phyloP scores from a whole-genome alignment of 2,329 filamentous ascomycete species.

The Calonectria pseudoreteaudii region DNA sequence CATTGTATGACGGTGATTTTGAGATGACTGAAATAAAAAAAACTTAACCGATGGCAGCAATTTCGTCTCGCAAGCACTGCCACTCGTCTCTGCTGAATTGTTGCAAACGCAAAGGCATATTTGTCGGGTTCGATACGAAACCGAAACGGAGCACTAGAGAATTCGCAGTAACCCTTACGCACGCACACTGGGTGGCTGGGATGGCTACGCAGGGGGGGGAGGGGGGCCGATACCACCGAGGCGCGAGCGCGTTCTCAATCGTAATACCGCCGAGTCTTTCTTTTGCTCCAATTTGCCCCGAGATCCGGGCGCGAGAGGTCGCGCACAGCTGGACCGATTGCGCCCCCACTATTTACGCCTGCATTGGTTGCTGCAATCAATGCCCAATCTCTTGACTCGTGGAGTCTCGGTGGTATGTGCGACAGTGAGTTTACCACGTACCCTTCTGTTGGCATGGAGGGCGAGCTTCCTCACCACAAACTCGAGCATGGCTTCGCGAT shows the following conservation, averaged over 20 bases:
- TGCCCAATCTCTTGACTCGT: background rate
- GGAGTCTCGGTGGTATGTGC: conserved; percentile 1
- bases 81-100: background rate
- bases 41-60: background rate
- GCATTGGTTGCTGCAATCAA: conserved; percentile 4
- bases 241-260: background rate
- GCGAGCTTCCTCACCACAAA: background rate
- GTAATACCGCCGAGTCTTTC: background rate
- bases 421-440: background rate
- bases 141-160: background rate
- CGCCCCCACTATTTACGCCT: background rate
- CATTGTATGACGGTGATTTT: background rate
- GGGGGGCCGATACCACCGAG: background rate
- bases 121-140: background rate
- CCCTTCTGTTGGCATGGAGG: background rate
- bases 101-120: background rate
- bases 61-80: background rate
- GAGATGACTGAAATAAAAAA: background rate
- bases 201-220: background rate
- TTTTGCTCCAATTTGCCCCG: background rate
- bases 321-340: background rate
- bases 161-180: background rate
- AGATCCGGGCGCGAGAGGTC: background rate
- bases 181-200: background rate
- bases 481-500: background rate